A percentile compares a stretch with the other conserved stretches of the same genome.
Conservation (phyloP, 768 basidiomycete genomes). For the Megacollybia marginata region DNA sequence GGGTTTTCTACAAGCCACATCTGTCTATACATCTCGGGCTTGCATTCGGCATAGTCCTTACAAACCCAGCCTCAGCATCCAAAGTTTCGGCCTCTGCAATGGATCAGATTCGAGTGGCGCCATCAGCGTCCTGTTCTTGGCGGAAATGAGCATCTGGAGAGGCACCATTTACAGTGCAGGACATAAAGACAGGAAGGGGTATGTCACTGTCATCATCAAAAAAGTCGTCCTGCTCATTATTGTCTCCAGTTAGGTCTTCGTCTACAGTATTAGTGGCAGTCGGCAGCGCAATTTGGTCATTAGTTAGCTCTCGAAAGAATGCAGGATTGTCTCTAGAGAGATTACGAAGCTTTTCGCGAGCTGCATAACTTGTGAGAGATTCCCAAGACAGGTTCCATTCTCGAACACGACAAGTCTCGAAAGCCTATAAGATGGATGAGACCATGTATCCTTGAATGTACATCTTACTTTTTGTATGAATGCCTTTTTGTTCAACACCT, state of each 20-base stretch:
- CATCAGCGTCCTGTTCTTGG: background rate
- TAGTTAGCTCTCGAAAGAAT: conserved; percentile 11
- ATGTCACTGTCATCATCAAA: background rate
- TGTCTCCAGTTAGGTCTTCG: background rate
- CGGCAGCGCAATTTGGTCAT: too few relatives aligned
- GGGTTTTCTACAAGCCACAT: too few relatives aligned
- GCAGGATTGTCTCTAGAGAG: conserved; percentile 7
- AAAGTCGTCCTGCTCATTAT: too few relatives aligned
- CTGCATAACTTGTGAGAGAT: conserved; percentile 12
- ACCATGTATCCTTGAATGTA: background rate
- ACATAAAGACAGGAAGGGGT: background rate
- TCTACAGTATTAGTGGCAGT: too few relatives aligned
- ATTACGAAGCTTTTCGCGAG: conserved; percentile 8
- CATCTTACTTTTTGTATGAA: conserved; percentile 21
- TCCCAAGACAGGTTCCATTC: conserved; percentile 21
- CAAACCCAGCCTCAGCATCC: too few relatives aligned
- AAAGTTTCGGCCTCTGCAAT: background rate
- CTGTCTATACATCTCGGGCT: too few relatives aligned
- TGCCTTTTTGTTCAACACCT: conserved; percentile 16
- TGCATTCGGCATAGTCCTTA: too few relatives aligned
- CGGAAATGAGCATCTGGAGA: background rate
- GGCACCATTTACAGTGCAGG: background rate
- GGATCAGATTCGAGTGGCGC: background rate
- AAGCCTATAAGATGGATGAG: conserved; percentile 13
- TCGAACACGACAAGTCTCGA: conserved; percentile 13